Percentiles rank a stretch among this genome's conserved stretches.
Evolutionary conservation across 495 filamentous ascomycete species (phyloP).

Genomic region (Tuber brumale): DNA sequence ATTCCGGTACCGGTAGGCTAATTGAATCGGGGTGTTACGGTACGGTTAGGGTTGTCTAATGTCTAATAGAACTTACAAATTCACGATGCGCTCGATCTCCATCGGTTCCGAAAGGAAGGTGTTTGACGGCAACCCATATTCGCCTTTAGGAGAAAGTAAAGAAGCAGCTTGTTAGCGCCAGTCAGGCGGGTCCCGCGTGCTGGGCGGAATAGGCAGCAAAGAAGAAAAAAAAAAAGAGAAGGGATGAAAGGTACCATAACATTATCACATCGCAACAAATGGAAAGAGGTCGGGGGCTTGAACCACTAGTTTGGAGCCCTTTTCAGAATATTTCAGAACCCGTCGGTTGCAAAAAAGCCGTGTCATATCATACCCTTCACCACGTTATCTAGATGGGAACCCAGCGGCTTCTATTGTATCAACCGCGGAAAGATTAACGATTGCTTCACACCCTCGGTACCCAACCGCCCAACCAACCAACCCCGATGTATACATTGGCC

Average conservation of each 20-base stretch:
- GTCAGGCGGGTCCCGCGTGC: not conserved
- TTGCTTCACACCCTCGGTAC: not conserved
- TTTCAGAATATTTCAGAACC: no score
- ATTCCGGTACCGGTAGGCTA: not conserved
- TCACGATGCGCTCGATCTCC: not conserved
- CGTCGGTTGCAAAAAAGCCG: no score
- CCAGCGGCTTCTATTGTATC: not conserved
- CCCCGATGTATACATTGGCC: not conserved
- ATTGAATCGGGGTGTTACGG: not conserved
- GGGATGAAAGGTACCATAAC: not conserved
- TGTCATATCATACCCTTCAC: not conserved
- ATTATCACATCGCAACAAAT: not conserved
- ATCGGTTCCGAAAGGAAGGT: not conserved
- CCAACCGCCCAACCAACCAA: not conserved
- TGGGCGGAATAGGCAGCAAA: not conserved
- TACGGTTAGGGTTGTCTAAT: slow-evolving; percentile 4
- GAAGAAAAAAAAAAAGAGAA: not conserved
- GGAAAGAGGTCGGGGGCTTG: not conserved
- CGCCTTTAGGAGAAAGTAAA: not conserved
- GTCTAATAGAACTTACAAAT: slow-evolving; percentile 4
- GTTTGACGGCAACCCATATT: not conserved
- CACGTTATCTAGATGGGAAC: not conserved
- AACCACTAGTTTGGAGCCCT: not conserved
- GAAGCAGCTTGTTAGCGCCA: not conserved
- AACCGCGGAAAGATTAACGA: not conserved